A percentile compares a stretch with the other conserved stretches of the same genome.
phyloP scores from a whole-genome alignment of 2,329 filamentous ascomycete genomes.

The Periconia digitata region DNA sequence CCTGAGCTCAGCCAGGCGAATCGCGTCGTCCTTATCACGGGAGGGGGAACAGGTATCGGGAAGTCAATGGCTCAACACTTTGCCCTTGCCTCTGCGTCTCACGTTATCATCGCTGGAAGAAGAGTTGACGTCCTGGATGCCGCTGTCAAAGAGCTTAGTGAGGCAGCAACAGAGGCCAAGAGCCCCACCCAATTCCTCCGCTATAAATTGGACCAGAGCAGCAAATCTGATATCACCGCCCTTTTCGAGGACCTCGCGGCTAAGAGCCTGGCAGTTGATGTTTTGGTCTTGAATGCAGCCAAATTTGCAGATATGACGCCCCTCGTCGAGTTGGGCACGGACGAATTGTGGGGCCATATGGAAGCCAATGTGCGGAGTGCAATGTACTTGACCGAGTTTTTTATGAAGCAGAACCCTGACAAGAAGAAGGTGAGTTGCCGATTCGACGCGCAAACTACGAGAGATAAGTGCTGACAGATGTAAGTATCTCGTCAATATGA shows the following conservation, averaged over 20 bases:
- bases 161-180: background rate
- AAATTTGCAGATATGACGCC: conserved; percentile 1
- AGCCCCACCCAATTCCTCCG: conserved; percentile 4
- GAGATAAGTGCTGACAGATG: too few relatives aligned
- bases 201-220: conserved; percentile 4
- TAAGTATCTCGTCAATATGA: conserved; percentile 12
- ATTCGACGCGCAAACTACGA: background rate
- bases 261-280: conserved; percentile 6
- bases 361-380: conserved; percentile 11
- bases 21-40: conserved; percentile 38
- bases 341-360: conserved; percentile 9
- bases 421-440: conserved; percentile 8
- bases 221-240: conserved; percentile 3
- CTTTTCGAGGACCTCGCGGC: conserved; percentile 6
- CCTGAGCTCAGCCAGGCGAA: conserved; percentile 23
- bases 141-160: conserved; percentile 1
- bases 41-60: conserved; percentile 49
- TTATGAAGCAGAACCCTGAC: conserved; percentile 3
- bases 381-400: conserved; percentile 6
- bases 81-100: conserved; percentile 46
- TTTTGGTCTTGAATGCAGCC: conserved; percentile 11
- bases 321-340: conserved; percentile 4
- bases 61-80: conserved; percentile 47
- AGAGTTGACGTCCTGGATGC: conserved; percentile 9
- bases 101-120: conserved; percentile 49